phyloP scores from a whole-genome alignment of 2,329 filamentous ascomycete species.

The Aspergillus pseudonomiae region DNA sequence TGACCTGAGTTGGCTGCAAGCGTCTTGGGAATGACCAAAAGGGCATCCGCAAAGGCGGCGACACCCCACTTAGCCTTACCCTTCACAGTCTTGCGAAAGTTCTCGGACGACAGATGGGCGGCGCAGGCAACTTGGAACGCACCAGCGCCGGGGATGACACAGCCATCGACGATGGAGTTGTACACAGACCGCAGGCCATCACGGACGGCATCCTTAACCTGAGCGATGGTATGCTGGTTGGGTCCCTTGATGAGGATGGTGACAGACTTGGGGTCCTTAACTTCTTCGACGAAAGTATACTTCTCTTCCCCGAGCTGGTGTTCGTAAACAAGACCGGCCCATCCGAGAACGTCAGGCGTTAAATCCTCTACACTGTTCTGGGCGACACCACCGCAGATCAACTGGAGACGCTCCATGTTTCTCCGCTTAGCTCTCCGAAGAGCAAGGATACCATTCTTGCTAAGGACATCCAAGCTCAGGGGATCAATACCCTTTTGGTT shows the following conservation, averaged over 20 bases:
- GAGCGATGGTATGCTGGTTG: constrained; percentile 93
- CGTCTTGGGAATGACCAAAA: constrained; percentile 96
- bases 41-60: constrained; percentile 88
- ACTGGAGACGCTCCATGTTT: constrained; percentile 98
- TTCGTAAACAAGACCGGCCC: constrained; percentile 96
- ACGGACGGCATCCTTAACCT: constrained; percentile 94
- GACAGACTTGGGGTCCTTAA: constrained; percentile 97
- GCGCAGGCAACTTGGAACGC: constrained; percentile 96
- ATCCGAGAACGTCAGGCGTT: constrained; percentile 83
- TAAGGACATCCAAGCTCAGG: constrained; percentile 89
- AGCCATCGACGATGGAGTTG: constrained; percentile 99
- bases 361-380: constrained; percentile 98
- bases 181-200: constrained; percentile 95
- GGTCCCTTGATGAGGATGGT: constrained; percentile 97
- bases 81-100: constrained; percentile 87
- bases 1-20: constrained; percentile 94
- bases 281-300: constrained; percentile 97
- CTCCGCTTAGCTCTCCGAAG: constrained; percentile 92
- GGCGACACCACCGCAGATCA: constrained; percentile 85
- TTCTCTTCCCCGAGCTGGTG: constrained; percentile 98
- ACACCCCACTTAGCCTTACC: constrained; percentile 98
- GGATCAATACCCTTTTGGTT: constrained; percentile 99
- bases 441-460: constrained; percentile 97
- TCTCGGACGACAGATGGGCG: constrained; percentile 81
- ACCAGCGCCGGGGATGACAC: constrained; percentile 90